Percentiles rank a stretch among this genome's conserved stretches.
Conservation (phyloP, 2,329 filamentous ascomycete species). For the Hypoxylon sp. region DNA sequence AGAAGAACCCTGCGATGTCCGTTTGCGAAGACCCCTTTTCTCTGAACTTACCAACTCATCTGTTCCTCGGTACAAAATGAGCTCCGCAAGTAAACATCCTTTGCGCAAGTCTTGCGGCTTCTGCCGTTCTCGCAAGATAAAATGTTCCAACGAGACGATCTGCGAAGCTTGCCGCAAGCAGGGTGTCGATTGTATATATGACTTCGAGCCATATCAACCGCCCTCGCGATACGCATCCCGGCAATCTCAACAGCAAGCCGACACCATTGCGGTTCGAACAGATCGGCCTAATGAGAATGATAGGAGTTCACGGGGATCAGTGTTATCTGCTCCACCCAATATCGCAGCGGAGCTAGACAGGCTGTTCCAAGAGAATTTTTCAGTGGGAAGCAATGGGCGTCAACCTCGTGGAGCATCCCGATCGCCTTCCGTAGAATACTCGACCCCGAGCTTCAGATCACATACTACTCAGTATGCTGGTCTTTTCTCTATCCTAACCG, state of each 20-base stretch:
- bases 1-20: conserved; percentile 10
- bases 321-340: not conserved
- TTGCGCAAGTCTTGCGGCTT: conserved; percentile 23
- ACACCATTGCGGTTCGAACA: not conserved
- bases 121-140: conserved; percentile 26
- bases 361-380: conserved; percentile 5
- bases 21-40: not conserved
- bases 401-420: not conserved
- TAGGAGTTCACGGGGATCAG: not conserved
- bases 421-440: not conserved
- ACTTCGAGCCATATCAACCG: conserved; percentile 21
- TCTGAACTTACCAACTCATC: conserved; percentile 1
- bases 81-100: conserved; percentile 19
- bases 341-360: conserved; percentile 12
- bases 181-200: conserved; percentile 23
- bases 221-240: conserved; percentile 14
- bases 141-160: conserved; percentile 24
- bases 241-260: conserved; percentile 9
- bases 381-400: not conserved
- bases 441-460: not conserved
- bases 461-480: conserved; percentile 13
- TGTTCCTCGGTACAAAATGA: conserved; percentile 9
- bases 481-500: conserved; percentile 14
- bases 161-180: conserved; percentile 27
- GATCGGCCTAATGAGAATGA: conserved; percentile 13